Conservation (phyloP, 2,329 filamentous ascomycete genomes). For the Zalaria sp. region DNA sequence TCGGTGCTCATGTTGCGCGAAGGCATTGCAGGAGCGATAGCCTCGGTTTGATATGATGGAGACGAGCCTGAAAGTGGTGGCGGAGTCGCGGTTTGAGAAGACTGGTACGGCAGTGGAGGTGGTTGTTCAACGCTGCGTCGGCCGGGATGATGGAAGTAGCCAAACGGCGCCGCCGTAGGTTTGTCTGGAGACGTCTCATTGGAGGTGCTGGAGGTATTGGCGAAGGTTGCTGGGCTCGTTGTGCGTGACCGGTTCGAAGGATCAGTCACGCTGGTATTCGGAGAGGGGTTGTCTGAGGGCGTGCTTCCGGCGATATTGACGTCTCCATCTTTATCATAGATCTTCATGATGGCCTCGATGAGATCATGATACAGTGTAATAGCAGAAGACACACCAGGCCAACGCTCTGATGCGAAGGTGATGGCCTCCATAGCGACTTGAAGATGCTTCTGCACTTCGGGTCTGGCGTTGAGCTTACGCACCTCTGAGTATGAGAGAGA, state of each 20-base stretch:
- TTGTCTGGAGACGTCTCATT: constrained; percentile 19
- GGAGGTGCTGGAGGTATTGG: constrained; percentile 13
- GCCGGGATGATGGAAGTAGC: constrained; percentile 15
- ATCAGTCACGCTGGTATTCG: constrained; percentile 24
- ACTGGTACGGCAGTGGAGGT: constrained; percentile 15
- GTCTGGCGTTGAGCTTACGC: constrained; percentile 53
- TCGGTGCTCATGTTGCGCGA: too few species aligned
- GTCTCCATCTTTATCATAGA: constrained; percentile 54
- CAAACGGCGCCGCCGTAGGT: constrained; percentile 11
- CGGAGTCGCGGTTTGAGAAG: constrained; percentile 1
- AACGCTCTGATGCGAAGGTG: constrained; percentile 66
- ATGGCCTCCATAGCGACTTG: constrained; percentile 66
- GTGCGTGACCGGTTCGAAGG: constrained; percentile 28
- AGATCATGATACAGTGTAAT: constrained; percentile 78
- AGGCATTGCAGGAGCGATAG: too few species aligned
- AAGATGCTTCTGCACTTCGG: constrained; percentile 65
- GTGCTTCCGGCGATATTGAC: constrained; percentile 33
- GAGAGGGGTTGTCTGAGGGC: constrained; percentile 29
- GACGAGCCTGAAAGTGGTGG: neutral
- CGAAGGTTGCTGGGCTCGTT: constrained; percentile 25
- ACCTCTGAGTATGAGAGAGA: constrained; percentile 77
- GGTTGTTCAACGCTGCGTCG: constrained; percentile 15
- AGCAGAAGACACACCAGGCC: constrained; percentile 80
- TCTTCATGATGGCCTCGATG: constrained; percentile 71
- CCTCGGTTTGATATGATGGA: neutral